Evolutionary conservation across 2,329 filamentous ascomycete genomes (phyloP), one percentile per base, ranked within the genome.

Genomic region (Peltaster fructicola): DNA sequence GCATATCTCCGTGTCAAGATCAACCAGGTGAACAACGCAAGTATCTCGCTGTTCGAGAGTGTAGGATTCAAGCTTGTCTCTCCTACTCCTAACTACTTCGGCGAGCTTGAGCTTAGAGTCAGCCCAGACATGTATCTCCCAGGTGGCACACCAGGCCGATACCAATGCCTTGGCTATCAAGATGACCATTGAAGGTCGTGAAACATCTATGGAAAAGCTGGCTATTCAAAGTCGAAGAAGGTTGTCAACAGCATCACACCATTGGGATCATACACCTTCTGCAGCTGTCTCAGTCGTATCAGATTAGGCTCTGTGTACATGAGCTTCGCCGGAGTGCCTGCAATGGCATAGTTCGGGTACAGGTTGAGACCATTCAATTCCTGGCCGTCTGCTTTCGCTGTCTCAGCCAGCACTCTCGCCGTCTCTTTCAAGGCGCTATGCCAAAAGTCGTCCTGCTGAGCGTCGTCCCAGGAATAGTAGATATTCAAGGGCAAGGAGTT

Each of bases 1-100:
- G 46, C 41, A 11, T 63, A 63, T 39, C 40, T 77, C 15, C 55
- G 63, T 10, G 73, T 68, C 17, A 75, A 72, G 50, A 73, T 78
- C 40, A 58, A 62, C 3, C 44, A 61, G 30, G 49, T 45, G 7
- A 77, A 78, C 49, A 32, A 28, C 15, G 48, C 54, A 12, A 75
- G 70, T 41, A 51, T 75, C 27, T 47, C 43, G 6, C 43, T 78
- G 10, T 78, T 78, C 47, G 62, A 71, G 37, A 57, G 58, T 15
- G 34, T 70, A 7, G 64, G 65, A 0, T 77, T 77, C 43, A 36
- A 39, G 27, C 63, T 56, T 42, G 50, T 57, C 6, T 43, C 44
- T 1, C 55, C 54, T 13, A 50, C 52, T 26, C 53, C 63, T 14
- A 76, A 72, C 47, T 75, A 68, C 47, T 78, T 78, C 54, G 69